phyloP scores from a whole-genome alignment of 208 protist species.

The Trypanosoma platydactyli region DNA sequence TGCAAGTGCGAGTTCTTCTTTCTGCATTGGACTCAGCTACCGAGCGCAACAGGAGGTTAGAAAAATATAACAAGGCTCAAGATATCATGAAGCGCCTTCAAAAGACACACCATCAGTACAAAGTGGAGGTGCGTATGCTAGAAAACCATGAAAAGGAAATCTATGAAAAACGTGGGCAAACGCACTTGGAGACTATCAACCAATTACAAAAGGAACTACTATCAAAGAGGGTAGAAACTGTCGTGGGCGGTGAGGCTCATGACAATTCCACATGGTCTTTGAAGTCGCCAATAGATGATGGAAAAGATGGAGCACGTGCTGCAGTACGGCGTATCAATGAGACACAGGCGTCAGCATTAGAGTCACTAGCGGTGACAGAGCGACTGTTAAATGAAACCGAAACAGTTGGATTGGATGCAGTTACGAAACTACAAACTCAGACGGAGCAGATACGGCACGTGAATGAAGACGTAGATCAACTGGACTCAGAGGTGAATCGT shows the following conservation, averaged over 20 bases:
- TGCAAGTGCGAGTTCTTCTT: constrained; percentile 39
- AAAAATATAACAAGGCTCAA: constrained; percentile 36
- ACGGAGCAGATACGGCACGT: constrained; percentile 77
- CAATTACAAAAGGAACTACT: constrained; percentile 20
- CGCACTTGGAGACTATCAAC: constrained; percentile 15
- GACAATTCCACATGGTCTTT: constrained; percentile 18
- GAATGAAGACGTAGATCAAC: constrained; percentile 47
- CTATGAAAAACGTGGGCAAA: constrained; percentile 28
- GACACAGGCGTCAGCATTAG: constrained; percentile 58
- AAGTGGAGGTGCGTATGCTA: constrained; percentile 58
- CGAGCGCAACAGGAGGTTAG: constrained; percentile 12
- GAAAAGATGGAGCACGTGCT: constrained; percentile 39
- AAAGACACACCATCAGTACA: constrained; percentile 57
- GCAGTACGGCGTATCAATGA: constrained; percentile 41
- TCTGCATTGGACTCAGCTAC: constrained; percentile 14
- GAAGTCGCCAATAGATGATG: constrained; percentile 18
- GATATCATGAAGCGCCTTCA: constrained; percentile 40
- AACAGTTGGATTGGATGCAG: constrained; percentile 53
- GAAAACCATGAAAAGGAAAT: constrained; percentile 33
- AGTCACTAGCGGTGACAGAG: constrained; percentile 63
- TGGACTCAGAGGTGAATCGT: constrained; percentile 42
- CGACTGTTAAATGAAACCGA: constrained; percentile 73
- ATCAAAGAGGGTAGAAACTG: constrained; percentile 30
- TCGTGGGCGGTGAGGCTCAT: neutral
- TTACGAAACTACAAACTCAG: constrained; percentile 59